These are phyloP conservation scores for Xylariomycetidae sp. DNA, from an alignment of 2,329 filamentous ascomycete species.

Conservation along the genomic window DNA sequence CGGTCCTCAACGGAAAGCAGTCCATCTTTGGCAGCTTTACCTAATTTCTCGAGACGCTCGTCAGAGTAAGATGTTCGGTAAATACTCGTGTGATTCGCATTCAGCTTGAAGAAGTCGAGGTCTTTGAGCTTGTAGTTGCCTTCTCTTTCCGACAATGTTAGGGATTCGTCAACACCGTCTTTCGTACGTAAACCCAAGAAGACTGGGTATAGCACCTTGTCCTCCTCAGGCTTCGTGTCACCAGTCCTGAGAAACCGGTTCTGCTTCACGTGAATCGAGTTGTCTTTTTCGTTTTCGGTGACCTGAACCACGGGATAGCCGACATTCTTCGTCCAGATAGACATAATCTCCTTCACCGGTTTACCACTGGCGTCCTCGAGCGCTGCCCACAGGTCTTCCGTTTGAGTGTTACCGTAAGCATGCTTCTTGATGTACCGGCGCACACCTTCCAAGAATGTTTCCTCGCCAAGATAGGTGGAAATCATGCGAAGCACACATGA, in stretches of 20 bases:
- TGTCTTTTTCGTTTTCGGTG: conserved; percentile 65
- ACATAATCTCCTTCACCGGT: conserved; percentile 84
- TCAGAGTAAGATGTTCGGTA: conserved; percentile 87
- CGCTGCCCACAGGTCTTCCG: conserved; percentile 84
- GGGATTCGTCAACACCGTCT: conserved; percentile 72
- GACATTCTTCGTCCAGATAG: conserved; percentile 95
- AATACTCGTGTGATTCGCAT: conserved; percentile 88
- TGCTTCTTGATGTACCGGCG: conserved; percentile 91
- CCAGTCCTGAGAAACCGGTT: conserved; percentile 92
- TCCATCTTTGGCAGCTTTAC: conserved; percentile 75
- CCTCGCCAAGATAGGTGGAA: conserved; percentile 89
- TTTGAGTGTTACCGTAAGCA: conserved; percentile 92
- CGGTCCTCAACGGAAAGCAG: conserved; percentile 84
- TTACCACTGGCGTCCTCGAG: conserved; percentile 87
- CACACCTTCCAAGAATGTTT: conserved; percentile 88
- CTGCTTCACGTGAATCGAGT: conserved; percentile 81
- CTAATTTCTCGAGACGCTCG: conserved; percentile 80
- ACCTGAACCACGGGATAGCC: conserved; percentile 90
- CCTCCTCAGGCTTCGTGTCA: conserved; percentile 90
- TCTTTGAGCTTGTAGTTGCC: conserved; percentile 71
- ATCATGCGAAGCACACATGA: conserved; percentile 97
- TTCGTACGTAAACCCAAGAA: conserved; percentile 83
- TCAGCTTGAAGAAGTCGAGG: conserved; percentile 91
- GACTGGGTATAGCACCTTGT: conserved; percentile 81
- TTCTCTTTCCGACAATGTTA: conserved; percentile 69